Evolutionary conservation across 257 asterid genomes (phyloP).

Genomic region (Verbena officinalis): DNA sequence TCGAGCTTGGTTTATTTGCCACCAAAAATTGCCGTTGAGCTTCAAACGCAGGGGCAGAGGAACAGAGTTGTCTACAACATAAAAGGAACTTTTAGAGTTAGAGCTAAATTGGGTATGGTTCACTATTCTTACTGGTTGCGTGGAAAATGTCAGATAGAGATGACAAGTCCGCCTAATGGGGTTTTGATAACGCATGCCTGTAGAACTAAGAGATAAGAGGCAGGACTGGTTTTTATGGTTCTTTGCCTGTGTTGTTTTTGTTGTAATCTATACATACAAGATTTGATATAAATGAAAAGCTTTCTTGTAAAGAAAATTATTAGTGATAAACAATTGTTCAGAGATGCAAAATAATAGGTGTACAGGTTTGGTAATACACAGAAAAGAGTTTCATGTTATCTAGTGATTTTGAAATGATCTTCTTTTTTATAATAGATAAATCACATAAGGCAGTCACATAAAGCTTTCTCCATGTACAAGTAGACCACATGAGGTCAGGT

Average conservation of each 20-base stretch:
- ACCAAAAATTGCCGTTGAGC: constrained; percentile 59
- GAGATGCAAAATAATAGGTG: not conserved
- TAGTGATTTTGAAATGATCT: not conserved
- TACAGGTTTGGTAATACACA: not conserved
- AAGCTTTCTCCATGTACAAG: too few species aligned
- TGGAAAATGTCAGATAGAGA: constrained; percentile 62
- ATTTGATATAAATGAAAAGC: constrained; percentile 18
- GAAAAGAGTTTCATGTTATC: not conserved
- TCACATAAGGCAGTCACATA: too few species aligned
- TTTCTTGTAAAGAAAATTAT: not conserved
- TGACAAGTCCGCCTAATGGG: constrained; percentile 86
- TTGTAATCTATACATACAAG: constrained; percentile 1
- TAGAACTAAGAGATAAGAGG: constrained; percentile 59
- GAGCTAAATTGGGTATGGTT: constrained; percentile 51
- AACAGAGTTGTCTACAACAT: constrained; percentile 59
- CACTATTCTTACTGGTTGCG: constrained; percentile 73
- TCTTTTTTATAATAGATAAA: too few species aligned
- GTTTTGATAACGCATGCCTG: constrained; percentile 63
- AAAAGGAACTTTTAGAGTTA: constrained; percentile 65
- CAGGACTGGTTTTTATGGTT: not conserved
- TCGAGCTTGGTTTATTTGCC: constrained; percentile 83
- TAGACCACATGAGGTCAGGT: too few species aligned
- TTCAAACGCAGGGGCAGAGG: constrained; percentile 68
- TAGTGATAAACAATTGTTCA: constrained; percentile 7
- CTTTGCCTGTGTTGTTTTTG: not conserved